Evolutionary conservation across 139 green algal genomes (phyloP), one percentile per base, ranked within the genome.

Genomic region (Picochlorum sp.): DNA sequence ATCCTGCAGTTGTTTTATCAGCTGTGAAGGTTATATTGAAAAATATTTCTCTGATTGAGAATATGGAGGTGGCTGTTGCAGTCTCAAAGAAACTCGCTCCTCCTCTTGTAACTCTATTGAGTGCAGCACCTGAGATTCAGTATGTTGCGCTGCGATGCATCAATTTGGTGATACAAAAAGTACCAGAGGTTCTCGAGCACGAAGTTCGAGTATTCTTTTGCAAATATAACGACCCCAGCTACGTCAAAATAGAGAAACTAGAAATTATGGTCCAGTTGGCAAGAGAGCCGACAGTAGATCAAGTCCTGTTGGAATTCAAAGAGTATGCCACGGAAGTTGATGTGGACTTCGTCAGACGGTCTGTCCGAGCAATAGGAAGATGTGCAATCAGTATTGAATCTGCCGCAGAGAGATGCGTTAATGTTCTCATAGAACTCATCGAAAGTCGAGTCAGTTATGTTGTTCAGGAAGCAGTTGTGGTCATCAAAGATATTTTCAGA

Each of bases 181-280:
- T 83, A 6, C 87, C 89, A 6, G 31, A 73, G 21, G 80, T 94
- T 15, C 77, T 99, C 28, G 68, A 81, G 11, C 83, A 96, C 49
- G 90, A 98, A 63, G 87, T 98, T 72, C 82, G 92, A 82, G 91
- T 97, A 4, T 98, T 98, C 71, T 98, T 98, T 81, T 98, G 94
- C 87, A 98, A 98, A 78, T 99, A 99, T 84, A 98, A 98, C 70
- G 94, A 99, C 80, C 94, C 94, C 24, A 83, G 92, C 62, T 99
- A 98, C 61, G 90, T 98, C 37, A 99, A 99, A 78, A 87, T 96
- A 77, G 92, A 98, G 81, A 99, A 99, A 83, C 85, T 99, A 64
- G 94, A 97, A 70, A 91, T 97, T 74, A 96, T 99, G 91, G 93
- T 95, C 69, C 83, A 80, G 60, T 83, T 98, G 52, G 93, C 85